Conservation (phyloP, 2,329 filamentous ascomycete genomes). For the Cytospora leucostoma region DNA sequence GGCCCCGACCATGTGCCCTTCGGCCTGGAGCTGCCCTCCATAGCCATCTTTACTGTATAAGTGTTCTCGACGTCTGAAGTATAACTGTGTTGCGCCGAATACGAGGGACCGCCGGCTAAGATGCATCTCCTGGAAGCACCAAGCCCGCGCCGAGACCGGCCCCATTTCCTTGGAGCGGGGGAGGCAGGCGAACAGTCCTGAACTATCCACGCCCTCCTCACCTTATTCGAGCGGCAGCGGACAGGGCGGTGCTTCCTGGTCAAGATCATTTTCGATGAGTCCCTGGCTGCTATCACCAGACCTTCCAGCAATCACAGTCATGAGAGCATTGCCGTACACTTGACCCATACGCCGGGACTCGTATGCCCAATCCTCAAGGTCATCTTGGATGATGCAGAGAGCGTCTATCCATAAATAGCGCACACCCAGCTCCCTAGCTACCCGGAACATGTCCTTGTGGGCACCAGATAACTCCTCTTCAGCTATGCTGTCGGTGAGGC, state of each 20-base stretch:
- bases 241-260: background rate
- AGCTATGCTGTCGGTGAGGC: background rate
- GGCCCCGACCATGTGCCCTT: background rate
- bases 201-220: background rate
- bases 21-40: background rate
- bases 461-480: background rate
- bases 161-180: background rate
- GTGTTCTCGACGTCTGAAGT: background rate
- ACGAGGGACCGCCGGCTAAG: background rate
- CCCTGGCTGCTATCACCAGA: background rate
- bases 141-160: background rate
- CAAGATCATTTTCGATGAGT: background rate
- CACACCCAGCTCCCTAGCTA: slow-evolving; percentile 23
- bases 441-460: slow-evolving; percentile 28
- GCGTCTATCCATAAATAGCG: slow-evolving; percentile 33
- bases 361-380: slow-evolving; percentile 8
- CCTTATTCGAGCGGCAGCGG: background rate
- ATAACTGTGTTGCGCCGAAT: background rate
- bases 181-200: background rate
- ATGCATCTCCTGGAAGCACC: background rate
- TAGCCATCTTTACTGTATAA: background rate
- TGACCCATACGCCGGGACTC: slow-evolving; percentile 1
- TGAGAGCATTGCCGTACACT: background rate
- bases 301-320: background rate
- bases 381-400: slow-evolving; percentile 32